A percentile compares a stretch with the other conserved stretches of the same genome.
Conservation (phyloP, 23 red algal genomes). For the Cyanidioschyzon merolae region DNA sequence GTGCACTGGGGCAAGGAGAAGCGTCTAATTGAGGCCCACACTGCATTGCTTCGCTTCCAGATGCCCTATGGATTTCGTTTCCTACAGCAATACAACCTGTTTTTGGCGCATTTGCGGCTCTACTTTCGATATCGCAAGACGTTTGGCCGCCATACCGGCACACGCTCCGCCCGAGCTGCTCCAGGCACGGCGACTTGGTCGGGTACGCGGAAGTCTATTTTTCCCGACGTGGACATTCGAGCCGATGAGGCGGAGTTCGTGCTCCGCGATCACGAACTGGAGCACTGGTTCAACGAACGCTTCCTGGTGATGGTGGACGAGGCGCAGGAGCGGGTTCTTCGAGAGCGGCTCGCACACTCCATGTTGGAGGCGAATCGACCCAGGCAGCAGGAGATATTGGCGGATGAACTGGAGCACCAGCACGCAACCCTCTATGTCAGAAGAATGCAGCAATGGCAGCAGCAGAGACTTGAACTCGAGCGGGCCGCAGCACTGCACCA, state of each 20-base stretch:
- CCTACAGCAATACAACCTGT: background rate
- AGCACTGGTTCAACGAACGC: background rate
- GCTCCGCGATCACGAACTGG: background rate
- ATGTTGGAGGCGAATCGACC: background rate
- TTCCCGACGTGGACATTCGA: constrained; percentile 10
- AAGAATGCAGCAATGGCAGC: background rate
- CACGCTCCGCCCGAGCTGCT: background rate
- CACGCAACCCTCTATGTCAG: background rate
- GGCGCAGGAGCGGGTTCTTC: background rate
- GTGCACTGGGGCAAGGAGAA: background rate
- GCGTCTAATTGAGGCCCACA: background rate
- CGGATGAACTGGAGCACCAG: background rate
- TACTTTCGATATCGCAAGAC: background rate
- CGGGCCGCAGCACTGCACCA: background rate
- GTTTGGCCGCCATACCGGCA: background rate
- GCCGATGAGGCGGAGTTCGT: background rate
- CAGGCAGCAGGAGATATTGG: background rate
- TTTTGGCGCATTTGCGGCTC: constrained; percentile 10
- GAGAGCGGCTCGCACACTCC: background rate
- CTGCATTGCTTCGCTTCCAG: background rate
- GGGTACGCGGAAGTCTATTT: background rate
- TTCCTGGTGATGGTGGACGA: constrained; percentile 4
- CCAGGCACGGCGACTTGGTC: background rate
- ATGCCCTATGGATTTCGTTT: background rate
- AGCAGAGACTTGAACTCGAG: background rate